A percentile compares a stretch with the other conserved stretches of the same genome.
phyloP scores from a whole-genome alignment of 192 early-diverging fungal species.

The Coemansia sp. region DNA sequence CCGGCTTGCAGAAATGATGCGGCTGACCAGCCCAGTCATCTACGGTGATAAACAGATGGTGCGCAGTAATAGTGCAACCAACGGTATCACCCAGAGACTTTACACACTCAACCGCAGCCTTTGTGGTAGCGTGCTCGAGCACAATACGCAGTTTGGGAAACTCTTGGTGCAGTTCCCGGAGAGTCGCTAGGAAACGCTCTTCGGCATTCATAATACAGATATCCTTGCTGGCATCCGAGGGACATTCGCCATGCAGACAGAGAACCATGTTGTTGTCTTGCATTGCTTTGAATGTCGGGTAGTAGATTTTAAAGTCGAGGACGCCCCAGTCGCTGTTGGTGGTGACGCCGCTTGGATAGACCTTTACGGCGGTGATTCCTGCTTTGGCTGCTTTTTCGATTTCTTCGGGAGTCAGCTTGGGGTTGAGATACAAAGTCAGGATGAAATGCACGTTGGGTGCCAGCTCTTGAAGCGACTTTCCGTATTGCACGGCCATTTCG shows the following conservation, averaged over 20 bases:
- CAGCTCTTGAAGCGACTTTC: conserved; percentile 70
- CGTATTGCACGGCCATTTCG: conserved; percentile 85
- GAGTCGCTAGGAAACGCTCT: conserved; percentile 82
- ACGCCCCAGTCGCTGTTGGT: conserved; percentile 97
- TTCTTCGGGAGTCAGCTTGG: conserved; percentile 87
- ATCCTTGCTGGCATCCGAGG: conserved; percentile 78
- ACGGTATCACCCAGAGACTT: conserved; percentile 90
- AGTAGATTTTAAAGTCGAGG: conserved; percentile 69
- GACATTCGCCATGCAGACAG: conserved; percentile 95
- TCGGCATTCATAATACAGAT: conserved; percentile 97
- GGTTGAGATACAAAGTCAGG: conserved; percentile 90
- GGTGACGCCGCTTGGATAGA: conserved; percentile 94
- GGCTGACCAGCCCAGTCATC: conserved; percentile 98
- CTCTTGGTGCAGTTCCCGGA: conserved; percentile 79
- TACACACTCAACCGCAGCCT: conserved; percentile 89
- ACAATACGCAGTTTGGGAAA: conserved; percentile 96
- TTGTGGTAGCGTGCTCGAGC: conserved; percentile 94
- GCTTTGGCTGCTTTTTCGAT: conserved; percentile 78
- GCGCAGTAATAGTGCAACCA: conserved; percentile 92
- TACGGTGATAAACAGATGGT: conserved; percentile 86
- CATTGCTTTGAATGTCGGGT: conserved; percentile 94
- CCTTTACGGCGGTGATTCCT: conserved; percentile 88
- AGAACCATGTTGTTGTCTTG: conserved; percentile 90
- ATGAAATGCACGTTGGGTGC: conserved; percentile 86
- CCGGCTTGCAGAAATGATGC: conserved; percentile 98